Conservation (phyloP, 106 monocot genomes). For the Apostasia shenzhenica region DNA sequence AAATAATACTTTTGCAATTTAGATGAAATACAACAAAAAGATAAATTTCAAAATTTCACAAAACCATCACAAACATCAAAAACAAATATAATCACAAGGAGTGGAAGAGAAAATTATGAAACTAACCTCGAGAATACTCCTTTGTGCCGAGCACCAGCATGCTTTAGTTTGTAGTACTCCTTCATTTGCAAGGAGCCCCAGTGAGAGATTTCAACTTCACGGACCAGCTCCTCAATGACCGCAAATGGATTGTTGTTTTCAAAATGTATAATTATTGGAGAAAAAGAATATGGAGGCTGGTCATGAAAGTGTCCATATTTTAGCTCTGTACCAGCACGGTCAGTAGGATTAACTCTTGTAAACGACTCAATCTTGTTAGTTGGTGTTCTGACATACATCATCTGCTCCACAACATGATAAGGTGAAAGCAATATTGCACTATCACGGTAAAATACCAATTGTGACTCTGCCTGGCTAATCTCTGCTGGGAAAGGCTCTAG, state of each 20-base stretch:
- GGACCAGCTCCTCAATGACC: conserved; percentile 81
- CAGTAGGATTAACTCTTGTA: conserved; percentile 58
- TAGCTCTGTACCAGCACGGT: conserved; percentile 51
- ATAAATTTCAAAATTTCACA: not conserved
- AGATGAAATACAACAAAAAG: not conserved
- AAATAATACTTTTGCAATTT: not conserved
- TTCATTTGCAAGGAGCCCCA: conserved; percentile 77
- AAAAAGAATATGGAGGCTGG: conserved; percentile 51
- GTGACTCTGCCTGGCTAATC: conserved; percentile 67
- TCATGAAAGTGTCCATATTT: conserved; percentile 64
- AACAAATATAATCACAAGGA: not conserved
- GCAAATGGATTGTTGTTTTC: conserved; percentile 88
- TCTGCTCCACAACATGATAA: conserved; percentile 58
- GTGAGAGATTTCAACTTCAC: conserved; percentile 74
- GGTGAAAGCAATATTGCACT: conserved; percentile 72
- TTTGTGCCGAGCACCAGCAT: conserved; percentile 81
- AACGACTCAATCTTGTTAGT: conserved; percentile 61
- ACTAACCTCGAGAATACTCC: conserved; percentile 82
- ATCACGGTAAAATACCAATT: conserved; percentile 67
- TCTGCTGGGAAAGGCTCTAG: conserved; percentile 71
- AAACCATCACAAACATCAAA: not conserved
- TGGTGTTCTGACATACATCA: conserved; percentile 56
- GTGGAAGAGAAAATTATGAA: not conserved
- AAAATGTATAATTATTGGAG: conserved; percentile 70
- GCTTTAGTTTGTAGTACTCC: conserved; percentile 65